Base-by-base conservation (phyloP, 1,139 yeast genomes). In the Saccharomycopsis hybrid region DNA sequence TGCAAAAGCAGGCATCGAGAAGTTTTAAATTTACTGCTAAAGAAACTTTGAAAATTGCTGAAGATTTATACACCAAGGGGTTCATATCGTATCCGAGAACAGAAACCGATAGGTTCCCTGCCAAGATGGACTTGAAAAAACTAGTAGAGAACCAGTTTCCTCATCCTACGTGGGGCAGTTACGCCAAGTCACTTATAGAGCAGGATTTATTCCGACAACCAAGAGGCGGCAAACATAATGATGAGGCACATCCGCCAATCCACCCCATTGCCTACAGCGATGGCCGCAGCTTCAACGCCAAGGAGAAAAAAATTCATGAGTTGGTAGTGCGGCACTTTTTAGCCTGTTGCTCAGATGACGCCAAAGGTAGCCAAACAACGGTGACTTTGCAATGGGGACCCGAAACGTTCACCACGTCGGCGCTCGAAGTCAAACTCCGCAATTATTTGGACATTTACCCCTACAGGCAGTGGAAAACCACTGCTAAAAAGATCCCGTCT, bases 241-340 rank as follows among this genome's bases (percentile, higher is more conserved):
- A 94, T 68, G 83, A 88, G 61, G 97, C 98, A 25, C 99, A 94
- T 74, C 98, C 98, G 2, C 97, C 99, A 0, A 94, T 94, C 54
- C 97, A 94, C 63, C 99, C 99, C 0, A 83, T 92, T 13, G 44
- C 62, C 5, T 56, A 55, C 44, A 51, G 69, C 1, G 63, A 70
- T 35, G 65, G 64, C 18, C 51, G 64, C 4, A 65, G 71, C 3
- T 60, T 70, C 25, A 67, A 68, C 4, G 69, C 71, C 1, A 77
- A 74, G 45, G 86, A 86, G 57, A 76, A 76, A 60, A 81, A 77
- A 55, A 92, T 94, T 0, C 92, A 90, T 63, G 96, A 88, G 61
- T 89, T 86, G 60, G 82, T 94, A 1, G 87, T 85, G 1, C 72
- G 97, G 50, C 81, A 94, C 51, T 94, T 89, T 60, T 65, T 94